A percentile compares a stretch with the other conserved stretches of the same genome.
phyloP scores from a whole-genome alignment of 257 asterid genomes.

The Solanum ossicruentum region DNA sequence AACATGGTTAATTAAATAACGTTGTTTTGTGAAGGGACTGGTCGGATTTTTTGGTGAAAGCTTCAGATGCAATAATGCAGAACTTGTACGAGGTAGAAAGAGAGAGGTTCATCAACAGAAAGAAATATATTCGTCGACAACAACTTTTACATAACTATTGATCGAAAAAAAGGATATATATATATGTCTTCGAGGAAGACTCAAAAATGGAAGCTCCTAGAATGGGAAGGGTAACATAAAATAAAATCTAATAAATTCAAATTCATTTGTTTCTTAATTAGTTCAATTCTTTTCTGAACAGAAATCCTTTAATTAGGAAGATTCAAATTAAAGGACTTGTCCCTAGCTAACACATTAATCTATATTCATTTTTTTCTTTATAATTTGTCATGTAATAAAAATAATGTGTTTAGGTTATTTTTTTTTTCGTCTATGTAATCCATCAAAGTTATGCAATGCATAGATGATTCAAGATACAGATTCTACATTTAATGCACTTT shows the following conservation, averaged over 20 bases:
- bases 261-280: neutral
- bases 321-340: neutral
- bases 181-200: neutral
- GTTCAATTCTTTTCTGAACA: neutral
- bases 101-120: conserved; percentile 8
- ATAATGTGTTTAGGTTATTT: neutral
- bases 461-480: neutral
- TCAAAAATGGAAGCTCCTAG: neutral
- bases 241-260: neutral
- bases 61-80: conserved; percentile 58
- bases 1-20: neutral
- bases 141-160: neutral
- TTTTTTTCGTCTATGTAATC: neutral
- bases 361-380: neutral
- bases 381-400: neutral
- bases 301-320: neutral
- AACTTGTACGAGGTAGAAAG: conserved; percentile 67
- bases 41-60: conserved; percentile 51
- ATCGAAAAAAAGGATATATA: neutral
- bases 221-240: neutral
- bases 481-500: neutral
- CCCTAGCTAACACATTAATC: neutral
- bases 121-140: neutral
- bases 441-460: neutral
- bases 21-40: conserved; percentile 40